Percentiles rank a stretch among this genome's conserved stretches.
Evolutionary conservation across 2,329 filamentous ascomycete genomes (phyloP).

Genomic region (Cryphonectria nitschkei): DNA sequence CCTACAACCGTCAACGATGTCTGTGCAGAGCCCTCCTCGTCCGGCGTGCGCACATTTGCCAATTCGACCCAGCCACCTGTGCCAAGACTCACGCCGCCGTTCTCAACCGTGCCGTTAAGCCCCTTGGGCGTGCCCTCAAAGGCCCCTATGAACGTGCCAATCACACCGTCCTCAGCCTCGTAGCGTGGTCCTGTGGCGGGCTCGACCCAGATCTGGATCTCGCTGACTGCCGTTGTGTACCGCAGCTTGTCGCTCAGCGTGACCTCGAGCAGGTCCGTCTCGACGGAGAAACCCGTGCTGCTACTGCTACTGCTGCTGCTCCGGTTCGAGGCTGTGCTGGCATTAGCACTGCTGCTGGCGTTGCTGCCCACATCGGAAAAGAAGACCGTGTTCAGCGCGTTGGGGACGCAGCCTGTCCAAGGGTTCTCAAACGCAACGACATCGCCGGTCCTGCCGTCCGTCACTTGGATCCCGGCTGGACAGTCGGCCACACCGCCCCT

Average conservation of each 20-base stretch:
- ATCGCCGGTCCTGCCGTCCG: not conserved
- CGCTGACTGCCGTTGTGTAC: not conserved
- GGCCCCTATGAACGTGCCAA: not conserved
- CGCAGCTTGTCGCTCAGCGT: conserved; percentile 1
- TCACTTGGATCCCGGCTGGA: not conserved
- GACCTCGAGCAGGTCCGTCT: conserved; percentile 3
- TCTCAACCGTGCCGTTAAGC: not conserved
- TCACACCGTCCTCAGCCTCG: conserved; percentile 11
- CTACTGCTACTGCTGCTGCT: not conserved
- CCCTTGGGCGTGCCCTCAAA: not conserved
- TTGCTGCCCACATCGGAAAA: not conserved
- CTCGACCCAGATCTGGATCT: conserved; percentile 2
- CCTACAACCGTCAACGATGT: not conserved
- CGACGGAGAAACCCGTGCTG: not conserved
- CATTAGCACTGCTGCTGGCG: not conserved
- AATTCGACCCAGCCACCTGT: not conserved
- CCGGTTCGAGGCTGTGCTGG: not conserved
- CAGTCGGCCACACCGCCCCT: conserved; percentile 4
- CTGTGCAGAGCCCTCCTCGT: not conserved
- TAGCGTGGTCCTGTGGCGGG: not conserved
- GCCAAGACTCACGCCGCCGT: not conserved
- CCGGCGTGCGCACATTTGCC: not conserved
- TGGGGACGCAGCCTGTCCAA: not conserved
- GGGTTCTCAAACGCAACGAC: not conserved
- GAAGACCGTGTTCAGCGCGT: not conserved